A percentile compares a stretch with the other conserved stretches of the same genome.
Conservation (phyloP, 164 flowering plant species). For the Platanus orientalis region DNA sequence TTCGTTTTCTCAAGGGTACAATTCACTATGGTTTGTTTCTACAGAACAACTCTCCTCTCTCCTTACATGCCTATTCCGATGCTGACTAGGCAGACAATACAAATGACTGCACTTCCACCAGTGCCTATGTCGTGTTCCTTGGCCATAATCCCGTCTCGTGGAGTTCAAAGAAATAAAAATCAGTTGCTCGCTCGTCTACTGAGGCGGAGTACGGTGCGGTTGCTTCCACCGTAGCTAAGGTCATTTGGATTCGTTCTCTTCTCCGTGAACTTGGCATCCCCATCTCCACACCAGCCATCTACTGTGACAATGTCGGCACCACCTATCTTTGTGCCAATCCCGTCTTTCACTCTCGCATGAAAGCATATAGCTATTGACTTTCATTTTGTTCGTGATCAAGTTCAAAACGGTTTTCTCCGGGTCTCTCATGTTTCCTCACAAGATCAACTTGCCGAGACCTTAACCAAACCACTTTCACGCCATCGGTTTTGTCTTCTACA, state of each 20-base stretch:
- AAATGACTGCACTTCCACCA: neutral
- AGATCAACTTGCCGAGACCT: neutral
- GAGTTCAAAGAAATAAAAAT: too few species aligned
- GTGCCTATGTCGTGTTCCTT: neutral
- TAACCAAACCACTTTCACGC: neutral
- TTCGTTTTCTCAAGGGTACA: neutral
- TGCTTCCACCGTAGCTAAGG: neutral
- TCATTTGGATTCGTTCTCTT: neutral
- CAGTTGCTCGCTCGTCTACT: neutral
- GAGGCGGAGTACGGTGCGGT: neutral
- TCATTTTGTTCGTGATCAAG: too few species aligned
- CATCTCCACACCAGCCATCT: neutral
- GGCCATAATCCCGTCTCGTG: too few species aligned
- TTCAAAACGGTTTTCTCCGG: neutral
- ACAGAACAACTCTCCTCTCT: neutral
- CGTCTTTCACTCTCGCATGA: neutral
- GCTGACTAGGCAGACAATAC: too few species aligned
- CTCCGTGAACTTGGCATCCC: neutral
- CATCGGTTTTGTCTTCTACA: neutral
- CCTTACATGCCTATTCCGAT: too few species aligned
- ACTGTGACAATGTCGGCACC: neutral
- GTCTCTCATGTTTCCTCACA: neutral
- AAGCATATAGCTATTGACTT: neutral
- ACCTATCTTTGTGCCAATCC: neutral
- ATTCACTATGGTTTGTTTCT: neutral